Conservation (phyloP, 2,329 filamentous ascomycete species). For the Xylogone sp. region DNA sequence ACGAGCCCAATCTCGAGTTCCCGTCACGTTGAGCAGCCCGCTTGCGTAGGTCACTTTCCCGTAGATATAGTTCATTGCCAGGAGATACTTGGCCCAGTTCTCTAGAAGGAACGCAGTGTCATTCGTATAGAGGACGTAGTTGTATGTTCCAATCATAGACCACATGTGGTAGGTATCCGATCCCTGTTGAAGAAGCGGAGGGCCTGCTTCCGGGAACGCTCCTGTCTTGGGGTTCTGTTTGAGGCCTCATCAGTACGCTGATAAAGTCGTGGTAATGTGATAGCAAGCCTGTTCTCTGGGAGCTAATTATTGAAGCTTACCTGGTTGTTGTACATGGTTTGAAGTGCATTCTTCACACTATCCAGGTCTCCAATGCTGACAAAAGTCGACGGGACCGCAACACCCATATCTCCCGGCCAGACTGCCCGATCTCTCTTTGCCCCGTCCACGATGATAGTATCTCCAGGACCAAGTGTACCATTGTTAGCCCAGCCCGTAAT, state of each 20-base stretch:
- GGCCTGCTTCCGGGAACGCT: conserved; percentile 20
- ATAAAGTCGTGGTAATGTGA: conserved; percentile 1
- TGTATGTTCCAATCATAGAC: conserved; percentile 48
- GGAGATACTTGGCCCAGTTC: conserved; percentile 42
- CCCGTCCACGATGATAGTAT: conserved; percentile 38
- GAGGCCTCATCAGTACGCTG: neutral
- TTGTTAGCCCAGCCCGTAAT: conserved; percentile 32
- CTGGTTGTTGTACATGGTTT: conserved; percentile 36
- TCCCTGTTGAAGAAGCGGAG: conserved; percentile 16
- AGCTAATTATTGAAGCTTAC: conserved; percentile 1
- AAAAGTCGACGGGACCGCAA: conserved; percentile 45
- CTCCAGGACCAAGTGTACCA: conserved; percentile 27
- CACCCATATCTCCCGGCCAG: conserved; percentile 56
- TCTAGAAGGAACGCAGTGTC: conserved; percentile 36
- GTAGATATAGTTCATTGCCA: conserved; percentile 42
- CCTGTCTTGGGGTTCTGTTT: conserved; percentile 19
- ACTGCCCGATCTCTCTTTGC: conserved; percentile 52
- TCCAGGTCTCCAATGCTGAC: conserved; percentile 44
- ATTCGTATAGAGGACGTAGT: conserved; percentile 44
- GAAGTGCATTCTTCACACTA: conserved; percentile 42
- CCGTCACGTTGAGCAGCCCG: conserved; percentile 39
- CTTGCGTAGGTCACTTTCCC: conserved; percentile 32
- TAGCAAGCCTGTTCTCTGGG: no score
- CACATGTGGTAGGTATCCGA: conserved; percentile 33
- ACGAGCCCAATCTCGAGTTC: conserved; percentile 40